Percentiles rank a stretch among this genome's conserved stretches.
Evolutionary conservation across 441 rosid genomes (phyloP).

Genomic region (Brassica hybrid): DNA sequence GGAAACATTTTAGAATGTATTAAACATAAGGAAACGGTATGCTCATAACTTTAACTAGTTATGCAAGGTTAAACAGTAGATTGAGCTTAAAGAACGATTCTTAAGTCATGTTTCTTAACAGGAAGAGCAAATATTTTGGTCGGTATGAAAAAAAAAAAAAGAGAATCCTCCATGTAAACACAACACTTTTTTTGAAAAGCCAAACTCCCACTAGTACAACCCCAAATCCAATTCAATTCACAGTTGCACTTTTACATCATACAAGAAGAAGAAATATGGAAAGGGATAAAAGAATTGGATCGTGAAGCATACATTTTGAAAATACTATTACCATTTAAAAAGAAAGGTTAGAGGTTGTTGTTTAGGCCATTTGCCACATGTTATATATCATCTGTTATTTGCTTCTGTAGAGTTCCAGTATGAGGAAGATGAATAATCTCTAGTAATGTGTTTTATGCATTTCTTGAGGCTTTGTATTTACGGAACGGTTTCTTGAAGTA

Average conservation of each 20-base stretch:
- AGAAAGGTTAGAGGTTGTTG: slow-evolving; percentile 43
- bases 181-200: slow-evolving; percentile 8
- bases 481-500: slow-evolving; percentile 57
- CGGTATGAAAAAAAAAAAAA: slow-evolving; percentile 12
- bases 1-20: no score
- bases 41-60: neutral
- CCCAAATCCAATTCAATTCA: slow-evolving; percentile 42
- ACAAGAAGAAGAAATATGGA: slow-evolving; percentile 37
- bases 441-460: slow-evolving; percentile 35
- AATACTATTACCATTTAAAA: slow-evolving; percentile 8
- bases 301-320: neutral
- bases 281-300: slow-evolving; percentile 3
- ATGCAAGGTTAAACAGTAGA: neutral
- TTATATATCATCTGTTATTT: slow-evolving; percentile 21
- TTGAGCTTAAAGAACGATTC: neutral
- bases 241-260: slow-evolving; percentile 44
- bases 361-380: slow-evolving; percentile 33
- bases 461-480: slow-evolving; percentile 44
- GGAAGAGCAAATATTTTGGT: neutral
- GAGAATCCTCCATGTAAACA: slow-evolving; percentile 30
- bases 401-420: slow-evolving; percentile 40
- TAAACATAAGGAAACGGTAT: no score
- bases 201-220: slow-evolving; percentile 39
- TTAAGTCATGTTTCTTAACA: neutral
- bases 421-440: slow-evolving; percentile 29